Evolutionary conservation across 1,139 yeast genomes (phyloP), one percentile per base, ranked within the genome.

Genomic region (Yamadazyma buinensis): DNA sequence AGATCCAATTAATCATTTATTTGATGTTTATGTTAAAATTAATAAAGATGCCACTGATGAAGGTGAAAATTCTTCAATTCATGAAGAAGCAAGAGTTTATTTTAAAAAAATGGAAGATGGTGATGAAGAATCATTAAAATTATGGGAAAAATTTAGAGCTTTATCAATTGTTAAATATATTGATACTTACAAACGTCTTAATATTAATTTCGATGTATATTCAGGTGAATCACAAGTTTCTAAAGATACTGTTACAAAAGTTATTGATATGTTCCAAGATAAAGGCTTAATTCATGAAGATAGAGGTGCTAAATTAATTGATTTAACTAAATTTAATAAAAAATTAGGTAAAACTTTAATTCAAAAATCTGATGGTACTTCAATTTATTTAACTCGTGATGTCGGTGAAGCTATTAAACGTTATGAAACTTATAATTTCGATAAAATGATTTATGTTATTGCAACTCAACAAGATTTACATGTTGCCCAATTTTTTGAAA

Each of bases 391-490:
- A 51, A 90, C 97, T 43, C 83, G 99, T 70, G 99, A 94, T 63
- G 86, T 94, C 41, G 97, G 98, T 53, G 97, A 92, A 54, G 98
- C 98, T 38, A 81, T 83, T 54, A 86, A 84, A 53, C 90, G 99
- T 72, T 75, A 86, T 57, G 80, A 84, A 39, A 76, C 72, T 49
- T 86, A 83, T 67, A 70, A 88, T 43, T 94, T 92, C 55, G 97
- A 90, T 66, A 90, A 90, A 71, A 84, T 88, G 95, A 79, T 92
- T 47, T 92, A 92, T 55, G 97, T 92, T 41, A 81, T 90, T 65
- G 98, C 98, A 13, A 67, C 84, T 37, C 99, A 92, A 67, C 99
- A 92, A 69, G 98, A 92, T 61, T 77, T 94, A 51, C 97, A 92
- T 57, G 72, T 78, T 44, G 92, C 94, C 35, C 99, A 92, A 67